phyloP scores from a whole-genome alignment of 768 basidiomycete species.

The Wakefieldia striispora region DNA sequence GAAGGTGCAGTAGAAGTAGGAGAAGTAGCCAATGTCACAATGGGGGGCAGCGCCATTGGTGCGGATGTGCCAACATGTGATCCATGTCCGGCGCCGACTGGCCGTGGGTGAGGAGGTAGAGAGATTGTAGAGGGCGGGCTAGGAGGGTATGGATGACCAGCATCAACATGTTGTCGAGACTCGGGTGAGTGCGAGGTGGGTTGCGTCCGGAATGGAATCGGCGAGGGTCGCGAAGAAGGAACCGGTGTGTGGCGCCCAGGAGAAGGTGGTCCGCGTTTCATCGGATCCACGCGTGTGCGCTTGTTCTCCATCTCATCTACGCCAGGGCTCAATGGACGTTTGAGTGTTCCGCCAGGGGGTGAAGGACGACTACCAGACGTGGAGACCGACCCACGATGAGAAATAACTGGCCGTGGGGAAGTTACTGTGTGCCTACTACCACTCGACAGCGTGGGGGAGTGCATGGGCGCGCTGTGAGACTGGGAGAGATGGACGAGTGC shows the following conservation, averaged over 20 bases:
- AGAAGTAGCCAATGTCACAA: constrained; percentile 59
- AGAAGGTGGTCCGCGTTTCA: constrained; percentile 53
- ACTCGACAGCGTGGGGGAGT: constrained; percentile 59
- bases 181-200: constrained; percentile 70
- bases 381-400: constrained; percentile 67
- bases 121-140: constrained; percentile 53
- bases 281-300: constrained; percentile 57
- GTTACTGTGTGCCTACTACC: constrained; percentile 51
- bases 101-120: constrained; percentile 73
- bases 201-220: constrained; percentile 72
- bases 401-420: constrained; percentile 44
- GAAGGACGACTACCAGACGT: constrained; percentile 64
- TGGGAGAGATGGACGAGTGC: constrained; percentile 71
- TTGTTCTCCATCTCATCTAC: constrained; percentile 62
- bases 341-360: constrained; percentile 54
- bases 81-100: constrained; percentile 55
- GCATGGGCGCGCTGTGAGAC: constrained; percentile 33
- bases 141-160: constrained; percentile 38
- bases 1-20: constrained; percentile 58
- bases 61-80: constrained; percentile 36
- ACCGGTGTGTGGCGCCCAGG: constrained; percentile 55
- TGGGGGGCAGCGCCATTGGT: constrained; percentile 62
- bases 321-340: constrained; percentile 68
- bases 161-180: constrained; percentile 44
- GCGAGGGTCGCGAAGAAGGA: constrained; percentile 64